These are phyloP conservation scores for Peribolospora kevripleyi DNA, from an alignment of 768 basidiomycete species.

Conservation along the genomic window DNA sequence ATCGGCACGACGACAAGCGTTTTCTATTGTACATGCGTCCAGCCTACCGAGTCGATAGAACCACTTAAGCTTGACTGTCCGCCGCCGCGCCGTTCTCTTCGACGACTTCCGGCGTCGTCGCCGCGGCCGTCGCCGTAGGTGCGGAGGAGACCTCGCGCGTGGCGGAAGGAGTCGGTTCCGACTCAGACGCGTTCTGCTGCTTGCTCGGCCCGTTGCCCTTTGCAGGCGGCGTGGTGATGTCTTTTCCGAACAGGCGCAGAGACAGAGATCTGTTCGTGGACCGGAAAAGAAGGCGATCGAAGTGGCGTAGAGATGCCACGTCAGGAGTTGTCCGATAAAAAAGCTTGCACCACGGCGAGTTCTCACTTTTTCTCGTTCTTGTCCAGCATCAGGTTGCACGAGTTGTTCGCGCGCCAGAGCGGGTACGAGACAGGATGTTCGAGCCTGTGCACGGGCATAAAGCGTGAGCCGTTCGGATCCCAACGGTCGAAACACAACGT, in stretches of 20 bases:
- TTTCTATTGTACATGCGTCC: too few relatives aligned
- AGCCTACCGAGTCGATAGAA: too few relatives aligned
- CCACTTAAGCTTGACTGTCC: too few relatives aligned
- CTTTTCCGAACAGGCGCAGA: conserved; percentile 55
- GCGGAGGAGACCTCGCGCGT: too few relatives aligned
- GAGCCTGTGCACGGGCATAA: conserved; percentile 24
- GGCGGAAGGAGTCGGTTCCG: too few relatives aligned
- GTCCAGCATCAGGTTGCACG: conserved; percentile 76
- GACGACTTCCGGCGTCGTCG: too few relatives aligned
- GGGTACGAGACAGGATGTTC: conserved; percentile 69
- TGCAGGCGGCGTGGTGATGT: conserved; percentile 31
- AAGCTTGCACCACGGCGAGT: neutral
- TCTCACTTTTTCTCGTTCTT: conserved; percentile 80
- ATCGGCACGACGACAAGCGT: too few relatives aligned
- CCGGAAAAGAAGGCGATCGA: neutral
- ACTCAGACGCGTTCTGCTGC: neutral
- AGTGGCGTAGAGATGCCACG: neutral
- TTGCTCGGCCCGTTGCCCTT: neutral
- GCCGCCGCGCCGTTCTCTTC: too few relatives aligned
- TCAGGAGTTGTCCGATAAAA: neutral
- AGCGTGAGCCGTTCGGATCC: too few relatives aligned
- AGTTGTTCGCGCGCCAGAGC: conserved; percentile 78
- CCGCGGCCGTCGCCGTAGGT: too few relatives aligned
- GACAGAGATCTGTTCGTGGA: conserved; percentile 44
- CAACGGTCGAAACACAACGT: neutral